phyloP scores from a whole-genome alignment of 306 rosid species.

The Pterocarpus santalinus region DNA sequence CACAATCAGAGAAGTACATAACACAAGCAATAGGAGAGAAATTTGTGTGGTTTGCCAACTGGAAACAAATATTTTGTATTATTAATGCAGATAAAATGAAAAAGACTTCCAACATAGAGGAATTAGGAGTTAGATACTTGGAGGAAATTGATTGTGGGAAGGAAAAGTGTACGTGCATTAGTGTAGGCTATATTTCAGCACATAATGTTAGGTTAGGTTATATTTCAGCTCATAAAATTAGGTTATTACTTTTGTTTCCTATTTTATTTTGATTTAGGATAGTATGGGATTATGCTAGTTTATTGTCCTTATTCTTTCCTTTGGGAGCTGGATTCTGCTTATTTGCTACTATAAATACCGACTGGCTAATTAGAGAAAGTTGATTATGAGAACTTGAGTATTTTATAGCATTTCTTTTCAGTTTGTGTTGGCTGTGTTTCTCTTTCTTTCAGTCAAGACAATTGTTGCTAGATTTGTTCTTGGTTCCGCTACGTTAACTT shows the following conservation, averaged over 20 bases:
- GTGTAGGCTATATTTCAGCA: not conserved
- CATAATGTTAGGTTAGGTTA: not conserved
- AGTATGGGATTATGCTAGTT: constrained; percentile 7
- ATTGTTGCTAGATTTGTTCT: constrained; percentile 27
- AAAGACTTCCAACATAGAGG: not conserved
- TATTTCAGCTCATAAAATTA: not conserved
- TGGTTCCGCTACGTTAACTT: constrained; percentile 12
- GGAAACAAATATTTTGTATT: not conserved
- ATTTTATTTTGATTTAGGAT: constrained; percentile 14
- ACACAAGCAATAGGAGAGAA: not conserved
- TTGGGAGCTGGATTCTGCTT: not conserved
- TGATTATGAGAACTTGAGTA: constrained; percentile 29
- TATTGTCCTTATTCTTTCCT: constrained; percentile 4
- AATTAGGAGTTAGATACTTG: not conserved
- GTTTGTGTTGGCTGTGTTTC: not conserved
- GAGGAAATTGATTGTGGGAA: not conserved
- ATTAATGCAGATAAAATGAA: not conserved
- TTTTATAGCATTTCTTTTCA: constrained; percentile 21
- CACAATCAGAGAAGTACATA: not conserved
- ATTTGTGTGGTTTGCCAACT: not conserved
- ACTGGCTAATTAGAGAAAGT: constrained; percentile 3
- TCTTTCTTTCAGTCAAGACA: constrained; percentile 19
- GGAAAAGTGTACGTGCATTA: not conserved
- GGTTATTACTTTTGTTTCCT: not conserved
- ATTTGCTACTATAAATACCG: constrained; percentile 12